Evolutionary conservation across 495 filamentous ascomycete genomes (phyloP), one percentile per base, ranked within the genome.

Genomic region (Viridothelium virens): DNA sequence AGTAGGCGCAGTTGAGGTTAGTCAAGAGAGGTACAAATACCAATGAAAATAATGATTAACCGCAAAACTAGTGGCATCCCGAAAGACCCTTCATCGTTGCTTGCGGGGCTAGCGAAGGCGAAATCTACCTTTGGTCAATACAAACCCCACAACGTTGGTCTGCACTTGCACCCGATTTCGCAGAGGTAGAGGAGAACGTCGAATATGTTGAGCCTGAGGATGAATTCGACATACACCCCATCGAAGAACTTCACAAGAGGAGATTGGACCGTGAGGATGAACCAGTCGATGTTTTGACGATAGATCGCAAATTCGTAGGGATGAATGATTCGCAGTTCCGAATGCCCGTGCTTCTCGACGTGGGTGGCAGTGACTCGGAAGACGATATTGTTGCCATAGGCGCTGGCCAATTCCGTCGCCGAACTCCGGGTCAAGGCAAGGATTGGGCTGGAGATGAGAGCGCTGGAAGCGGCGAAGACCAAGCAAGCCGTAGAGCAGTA

Each of bases 211-310:
- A 99, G 74, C 83, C 84, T 37, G 94, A 97, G 78, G 95, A 97
- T 72, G 94, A 99, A 71, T 99, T 97, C 69, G 94, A 99, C 73
- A 93, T 97, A 65, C 93, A 97, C 71, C 92, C 92, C 0, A 88
- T 92, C 34, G 92, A 96, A 73, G 94, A 97, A 75, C 89, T 97
- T 18, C 90, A 95, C 70, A 95, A 96, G 74, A 87, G 92, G 16
- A 83, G 91, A 36, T 79, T 97, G 3, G 91, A 97, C 73, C 79
- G 87, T 56, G 94, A 99, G 74, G 92, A 96, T 72, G 90, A 93
- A 68, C 86, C 88, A 61, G 86, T 96, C 1, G 95, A 99, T 72
- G 91, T 94, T 0, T 76, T 96, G 53, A 91, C 88, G 0, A 78
- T 90, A 56, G 88, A 91, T 63, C 82, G 81, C 14, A 88, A 89